Conservation (phyloP, 1,284 basidiomycete genomes). For the Polyporus tsugae region DNA sequence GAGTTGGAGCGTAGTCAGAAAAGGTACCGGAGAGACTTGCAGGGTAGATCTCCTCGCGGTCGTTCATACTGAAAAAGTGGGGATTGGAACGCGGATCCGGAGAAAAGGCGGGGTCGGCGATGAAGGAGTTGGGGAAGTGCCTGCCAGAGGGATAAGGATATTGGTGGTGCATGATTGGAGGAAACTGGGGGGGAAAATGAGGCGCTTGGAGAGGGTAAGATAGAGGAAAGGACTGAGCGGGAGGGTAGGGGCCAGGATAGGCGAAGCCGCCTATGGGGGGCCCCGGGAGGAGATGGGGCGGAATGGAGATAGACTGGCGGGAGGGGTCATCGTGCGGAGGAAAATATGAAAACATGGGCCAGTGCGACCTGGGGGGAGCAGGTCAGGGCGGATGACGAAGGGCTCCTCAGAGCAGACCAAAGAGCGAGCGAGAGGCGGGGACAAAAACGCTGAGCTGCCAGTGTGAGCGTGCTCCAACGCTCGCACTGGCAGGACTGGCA, state of each 20-base stretch:
- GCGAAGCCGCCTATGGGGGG: constrained; percentile 22
- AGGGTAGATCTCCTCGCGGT: constrained; percentile 40
- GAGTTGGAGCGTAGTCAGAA: constrained; percentile 30
- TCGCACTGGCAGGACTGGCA: too few relatives aligned
- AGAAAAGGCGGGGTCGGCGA: constrained; percentile 49
- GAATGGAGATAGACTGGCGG: constrained; percentile 15
- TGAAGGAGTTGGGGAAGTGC: constrained; percentile 26
- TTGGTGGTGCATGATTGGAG: constrained; percentile 27
- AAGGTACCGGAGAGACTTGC: constrained; percentile 29
- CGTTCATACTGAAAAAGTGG: constrained; percentile 42
- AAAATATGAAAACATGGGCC: constrained; percentile 26
- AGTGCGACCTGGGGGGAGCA: constrained; percentile 9
- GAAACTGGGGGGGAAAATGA: constrained; percentile 24
- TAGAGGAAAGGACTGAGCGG: constrained; percentile 24
- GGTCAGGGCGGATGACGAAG: constrained; percentile 4
- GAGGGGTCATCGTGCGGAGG: constrained; percentile 21
- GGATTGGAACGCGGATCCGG: constrained; percentile 45
- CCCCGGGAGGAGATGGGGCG: constrained; percentile 19
- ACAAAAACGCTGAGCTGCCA: too few relatives aligned
- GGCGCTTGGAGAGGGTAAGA: constrained; percentile 27
- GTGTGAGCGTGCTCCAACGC: too few relatives aligned
- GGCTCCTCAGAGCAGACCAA: neutral
- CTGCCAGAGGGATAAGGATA: constrained; percentile 17
- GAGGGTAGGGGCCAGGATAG: constrained; percentile 18
- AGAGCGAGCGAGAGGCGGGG: neutral